Evolutionary conservation across 2,329 filamentous ascomycete species (phyloP).

Genomic region (Botryotinia narcissicola): DNA sequence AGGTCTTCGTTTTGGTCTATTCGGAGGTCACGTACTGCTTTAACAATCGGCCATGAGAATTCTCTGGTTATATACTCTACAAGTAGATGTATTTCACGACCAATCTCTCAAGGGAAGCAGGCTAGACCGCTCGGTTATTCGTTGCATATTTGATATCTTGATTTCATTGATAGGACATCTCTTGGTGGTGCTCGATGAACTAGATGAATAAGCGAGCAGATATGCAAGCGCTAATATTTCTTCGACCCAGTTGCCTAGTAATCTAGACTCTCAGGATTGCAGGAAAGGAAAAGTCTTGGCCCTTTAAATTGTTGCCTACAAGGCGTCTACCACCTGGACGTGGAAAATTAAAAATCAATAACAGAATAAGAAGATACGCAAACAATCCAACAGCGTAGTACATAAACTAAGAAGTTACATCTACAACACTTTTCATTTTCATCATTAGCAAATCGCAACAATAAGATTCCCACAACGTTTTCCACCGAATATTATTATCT

Average conservation of each 20-base stretch:
- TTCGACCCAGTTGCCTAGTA: neutral
- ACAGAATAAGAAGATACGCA: neutral
- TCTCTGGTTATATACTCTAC: neutral
- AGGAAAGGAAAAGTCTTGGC: neutral
- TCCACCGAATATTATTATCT: too few species aligned
- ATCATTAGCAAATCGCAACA: too few species aligned
- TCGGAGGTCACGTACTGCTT: neutral
- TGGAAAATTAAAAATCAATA: too few species aligned
- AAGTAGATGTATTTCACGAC: neutral
- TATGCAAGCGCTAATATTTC: neutral
- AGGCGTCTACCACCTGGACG: too few species aligned
- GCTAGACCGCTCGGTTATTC: too few species aligned
- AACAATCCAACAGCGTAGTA: too few species aligned
- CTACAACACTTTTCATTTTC: too few species aligned
- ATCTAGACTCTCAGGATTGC: neutral
- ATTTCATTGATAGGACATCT: neutral
- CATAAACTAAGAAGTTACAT: too few species aligned
- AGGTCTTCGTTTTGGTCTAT: neutral
- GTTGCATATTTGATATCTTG: neutral
- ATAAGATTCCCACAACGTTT: too few species aligned
- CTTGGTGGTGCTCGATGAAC: neutral
- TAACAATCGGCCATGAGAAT: neutral
- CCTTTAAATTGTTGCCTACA: neutral
- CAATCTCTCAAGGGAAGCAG: neutral
- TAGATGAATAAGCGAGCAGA: neutral